phyloP scores from a whole-genome alignment of 2,329 filamentous ascomycete genomes.

The Leptographium lundbergii region DNA sequence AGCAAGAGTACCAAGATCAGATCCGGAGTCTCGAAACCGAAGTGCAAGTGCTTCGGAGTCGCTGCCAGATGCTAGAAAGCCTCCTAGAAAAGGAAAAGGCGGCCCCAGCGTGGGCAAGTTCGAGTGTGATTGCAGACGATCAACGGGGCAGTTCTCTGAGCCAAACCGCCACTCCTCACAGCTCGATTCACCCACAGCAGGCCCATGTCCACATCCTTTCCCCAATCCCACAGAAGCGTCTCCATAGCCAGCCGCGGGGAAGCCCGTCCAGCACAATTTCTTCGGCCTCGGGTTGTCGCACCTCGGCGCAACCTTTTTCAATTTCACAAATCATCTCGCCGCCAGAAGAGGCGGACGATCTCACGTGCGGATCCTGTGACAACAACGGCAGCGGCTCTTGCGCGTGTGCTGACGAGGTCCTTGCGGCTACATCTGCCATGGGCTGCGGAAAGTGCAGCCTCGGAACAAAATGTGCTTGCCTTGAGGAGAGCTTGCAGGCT shows the following conservation, averaged over 20 bases:
- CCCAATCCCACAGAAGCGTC: slow-evolving; percentile 5
- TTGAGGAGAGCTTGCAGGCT: slow-evolving; percentile 31
- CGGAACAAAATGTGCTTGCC: slow-evolving; percentile 49
- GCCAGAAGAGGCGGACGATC: slow-evolving; percentile 30
- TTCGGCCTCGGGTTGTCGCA: slow-evolving; percentile 15
- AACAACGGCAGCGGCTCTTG: slow-evolving; percentile 37
- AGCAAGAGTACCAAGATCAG: slow-evolving; percentile 44
- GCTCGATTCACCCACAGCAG: slow-evolving; percentile 3
- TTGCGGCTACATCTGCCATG: slow-evolving; percentile 36
- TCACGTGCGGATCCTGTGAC: slow-evolving; percentile 45
- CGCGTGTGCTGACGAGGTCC: slow-evolving; percentile 45
- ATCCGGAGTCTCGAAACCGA: slow-evolving; percentile 50
- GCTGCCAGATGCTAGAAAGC: slow-evolving; percentile 50
- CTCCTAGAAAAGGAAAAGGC: slow-evolving; percentile 44
- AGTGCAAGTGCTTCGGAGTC: slow-evolving; percentile 50
- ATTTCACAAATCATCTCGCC: slow-evolving; percentile 47
- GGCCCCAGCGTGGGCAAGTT: slow-evolving; percentile 1
- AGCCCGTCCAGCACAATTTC: slow-evolving; percentile 17
- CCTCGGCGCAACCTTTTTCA: slow-evolving; percentile 32
- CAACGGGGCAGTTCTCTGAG: slow-evolving; percentile 1
- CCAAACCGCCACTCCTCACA: not conserved
- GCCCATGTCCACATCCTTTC: slow-evolving; percentile 6
- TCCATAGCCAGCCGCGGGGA: slow-evolving; percentile 7
- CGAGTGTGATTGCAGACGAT: slow-evolving; percentile 1
- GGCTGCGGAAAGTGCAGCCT: slow-evolving; percentile 56